Evolutionary conservation across 2,329 filamentous ascomycete species (phyloP).

Genomic region (Coniochaeta sp.): DNA sequence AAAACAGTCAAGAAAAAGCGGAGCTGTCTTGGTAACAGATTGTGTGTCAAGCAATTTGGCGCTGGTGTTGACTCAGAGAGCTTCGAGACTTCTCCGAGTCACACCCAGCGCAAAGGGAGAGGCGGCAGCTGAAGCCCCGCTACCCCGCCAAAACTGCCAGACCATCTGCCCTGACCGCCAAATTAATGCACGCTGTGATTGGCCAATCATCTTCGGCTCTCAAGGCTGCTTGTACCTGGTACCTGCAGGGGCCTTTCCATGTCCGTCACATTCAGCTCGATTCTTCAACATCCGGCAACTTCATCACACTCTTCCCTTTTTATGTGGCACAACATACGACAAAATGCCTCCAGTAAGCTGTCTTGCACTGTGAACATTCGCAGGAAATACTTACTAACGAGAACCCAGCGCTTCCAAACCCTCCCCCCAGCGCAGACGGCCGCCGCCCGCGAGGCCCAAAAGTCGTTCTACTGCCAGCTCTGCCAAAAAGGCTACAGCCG

Average conservation of each 20-base stretch:
- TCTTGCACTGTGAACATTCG: constrained; percentile 7
- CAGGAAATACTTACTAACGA: neutral
- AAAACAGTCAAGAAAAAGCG: neutral
- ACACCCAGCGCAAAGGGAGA: too few species aligned
- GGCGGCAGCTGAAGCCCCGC: neutral
- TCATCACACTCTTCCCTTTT: neutral
- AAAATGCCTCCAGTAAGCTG: constrained; percentile 49
- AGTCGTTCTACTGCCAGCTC: constrained; percentile 76
- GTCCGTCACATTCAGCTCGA: too few species aligned
- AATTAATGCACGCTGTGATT: neutral
- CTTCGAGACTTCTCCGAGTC: too few species aligned
- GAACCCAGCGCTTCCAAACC: constrained; percentile 48
- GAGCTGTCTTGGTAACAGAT: neutral
- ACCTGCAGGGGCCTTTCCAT: neutral
- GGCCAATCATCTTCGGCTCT: neutral
- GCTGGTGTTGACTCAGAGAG: neutral
- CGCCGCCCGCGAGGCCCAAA: constrained; percentile 67
- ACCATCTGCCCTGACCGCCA: neutral
- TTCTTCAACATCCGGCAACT: too few species aligned
- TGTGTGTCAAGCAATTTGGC: constrained; percentile 1
- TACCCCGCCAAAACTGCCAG: constrained; percentile 1
- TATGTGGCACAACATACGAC: constrained; percentile 5
- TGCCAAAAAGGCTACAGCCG: constrained; percentile 93
- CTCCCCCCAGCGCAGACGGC: constrained; percentile 52
- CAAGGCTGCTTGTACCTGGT: neutral